phyloP scores from a whole-genome alignment of 345 rosid genomes.

The Euphorbia peplus region DNA sequence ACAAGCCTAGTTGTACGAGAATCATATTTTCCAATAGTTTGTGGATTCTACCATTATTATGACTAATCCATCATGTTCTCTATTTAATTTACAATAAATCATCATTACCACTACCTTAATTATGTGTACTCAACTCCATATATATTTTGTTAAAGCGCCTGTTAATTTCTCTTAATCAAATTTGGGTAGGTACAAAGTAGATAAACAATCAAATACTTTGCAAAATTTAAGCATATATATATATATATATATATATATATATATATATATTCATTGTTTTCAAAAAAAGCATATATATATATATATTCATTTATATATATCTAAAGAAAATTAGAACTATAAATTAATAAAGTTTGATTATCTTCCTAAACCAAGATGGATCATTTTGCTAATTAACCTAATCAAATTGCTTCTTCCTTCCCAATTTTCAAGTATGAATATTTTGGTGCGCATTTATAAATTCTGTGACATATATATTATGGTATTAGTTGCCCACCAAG shows the following conservation, averaged over 20 bases:
- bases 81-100: constrained; percentile 1
- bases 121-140: not conserved
- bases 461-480: no score
- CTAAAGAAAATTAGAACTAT: not conserved
- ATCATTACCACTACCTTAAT: constrained; percentile 11
- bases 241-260: no score
- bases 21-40: constrained; percentile 8
- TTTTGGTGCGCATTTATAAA: no score
- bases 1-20: constrained; percentile 7
- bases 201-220: constrained; percentile 4
- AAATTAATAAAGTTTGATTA: not conserved
- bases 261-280: no score
- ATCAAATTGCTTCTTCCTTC: no score
- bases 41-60: constrained; percentile 9
- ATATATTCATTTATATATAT: no score
- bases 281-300: no score
- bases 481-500: no score
- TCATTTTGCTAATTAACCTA: no score
- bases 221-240: not conserved
- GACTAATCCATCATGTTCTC: constrained; percentile 8
- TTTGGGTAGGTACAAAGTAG: constrained; percentile 5
- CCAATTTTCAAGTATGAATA: no score
- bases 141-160: not conserved
- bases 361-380: no score
- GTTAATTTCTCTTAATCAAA: constrained; percentile 6